Base-by-base conservation (phyloP, 331 rosid species). In the Telfairia occidentalis region DNA sequence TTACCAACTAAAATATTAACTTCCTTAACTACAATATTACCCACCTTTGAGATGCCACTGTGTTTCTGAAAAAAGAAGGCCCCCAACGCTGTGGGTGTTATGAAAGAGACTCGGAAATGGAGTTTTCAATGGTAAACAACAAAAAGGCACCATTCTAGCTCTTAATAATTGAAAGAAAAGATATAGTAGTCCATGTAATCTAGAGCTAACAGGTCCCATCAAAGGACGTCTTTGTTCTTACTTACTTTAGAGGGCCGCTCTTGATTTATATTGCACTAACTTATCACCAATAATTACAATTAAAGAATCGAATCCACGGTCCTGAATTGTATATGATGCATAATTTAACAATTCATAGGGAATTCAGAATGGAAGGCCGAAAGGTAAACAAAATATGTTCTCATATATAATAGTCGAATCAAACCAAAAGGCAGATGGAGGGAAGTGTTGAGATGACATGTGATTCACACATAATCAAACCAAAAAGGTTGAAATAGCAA, bases 401-500 rank as follows among this genome's bases (percentile, higher is more conserved):
- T 42, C 55, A 43, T 42, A 67, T 43, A 67, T 28, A 40, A 40
- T 32, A 28, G 32, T 48, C 59, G 10, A 72, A 48, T 46, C 63
- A 52, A 16, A 48, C 61, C 30, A 50, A 72, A 52, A 18, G 76
- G 18, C 4, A 29, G 12, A 37, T 72, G 61, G 42, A 50, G 29
- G n/a, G 2, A 29, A 48, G 28, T 9, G 26, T 72, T 49, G 76
- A 71, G 46, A 71, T 71, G 76, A 72, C 48, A 50, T 30, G 76
- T 72, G 61, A 72, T 52, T 29, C 46, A 69, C 21, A 42, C 38
- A 69, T 43, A 42, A 69, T 69, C 55, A 69, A 24, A 69, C 35
- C 55, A 43, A 69, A 69, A 43, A 69, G 69, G 76, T 77, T 37
- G 76, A 65, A 54, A 72, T 9, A 43, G 79, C 59, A 61, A 71